These are phyloP conservation scores for Purpureocillium lavendulum DNA, from an alignment of 2,329 filamentous ascomycete species.

Conservation along the genomic window DNA sequence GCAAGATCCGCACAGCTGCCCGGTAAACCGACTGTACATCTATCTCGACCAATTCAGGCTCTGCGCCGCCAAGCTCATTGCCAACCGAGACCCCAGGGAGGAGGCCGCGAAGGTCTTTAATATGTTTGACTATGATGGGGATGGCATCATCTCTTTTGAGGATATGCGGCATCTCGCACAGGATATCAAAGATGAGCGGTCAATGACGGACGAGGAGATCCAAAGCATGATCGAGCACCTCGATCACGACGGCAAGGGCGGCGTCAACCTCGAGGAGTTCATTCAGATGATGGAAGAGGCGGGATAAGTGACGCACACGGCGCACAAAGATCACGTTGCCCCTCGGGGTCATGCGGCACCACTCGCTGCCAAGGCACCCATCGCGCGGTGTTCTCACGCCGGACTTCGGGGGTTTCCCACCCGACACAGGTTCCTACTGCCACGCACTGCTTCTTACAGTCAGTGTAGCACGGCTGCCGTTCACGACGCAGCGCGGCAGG, in stretches of 20 bases:
- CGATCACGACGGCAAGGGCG: slow-evolving; percentile 87
- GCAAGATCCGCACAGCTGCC: slow-evolving; percentile 33
- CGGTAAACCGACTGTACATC: slow-evolving; percentile 36
- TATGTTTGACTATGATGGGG: slow-evolving; percentile 87
- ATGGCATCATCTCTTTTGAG: slow-evolving; percentile 82
- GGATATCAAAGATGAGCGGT: slow-evolving; percentile 73
- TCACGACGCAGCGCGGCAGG: too few species aligned
- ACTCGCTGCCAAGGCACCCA: too few species aligned
- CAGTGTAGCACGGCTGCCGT: too few species aligned
- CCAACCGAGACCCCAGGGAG: slow-evolving; percentile 76
- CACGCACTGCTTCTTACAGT: too few species aligned
- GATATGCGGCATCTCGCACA: slow-evolving; percentile 81
- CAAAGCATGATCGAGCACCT: slow-evolving; percentile 97
- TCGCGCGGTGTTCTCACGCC: too few species aligned
- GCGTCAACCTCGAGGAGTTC: slow-evolving; percentile 61
- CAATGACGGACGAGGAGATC: slow-evolving; percentile 85
- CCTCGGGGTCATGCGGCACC: too few species aligned
- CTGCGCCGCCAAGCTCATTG: slow-evolving; percentile 74
- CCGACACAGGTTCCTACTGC: too few species aligned
- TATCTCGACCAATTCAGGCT: slow-evolving; percentile 50
- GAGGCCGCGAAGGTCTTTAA: slow-evolving; percentile 88
- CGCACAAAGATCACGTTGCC: background rate
- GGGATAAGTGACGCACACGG: slow-evolving; percentile 13
- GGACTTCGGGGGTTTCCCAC: too few species aligned
- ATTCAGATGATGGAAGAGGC: slow-evolving; percentile 51